These are phyloP conservation scores for Cymbopogon citratus DNA, from an alignment of 176 grass and related monocot genomes.

Conservation along the genomic window DNA sequence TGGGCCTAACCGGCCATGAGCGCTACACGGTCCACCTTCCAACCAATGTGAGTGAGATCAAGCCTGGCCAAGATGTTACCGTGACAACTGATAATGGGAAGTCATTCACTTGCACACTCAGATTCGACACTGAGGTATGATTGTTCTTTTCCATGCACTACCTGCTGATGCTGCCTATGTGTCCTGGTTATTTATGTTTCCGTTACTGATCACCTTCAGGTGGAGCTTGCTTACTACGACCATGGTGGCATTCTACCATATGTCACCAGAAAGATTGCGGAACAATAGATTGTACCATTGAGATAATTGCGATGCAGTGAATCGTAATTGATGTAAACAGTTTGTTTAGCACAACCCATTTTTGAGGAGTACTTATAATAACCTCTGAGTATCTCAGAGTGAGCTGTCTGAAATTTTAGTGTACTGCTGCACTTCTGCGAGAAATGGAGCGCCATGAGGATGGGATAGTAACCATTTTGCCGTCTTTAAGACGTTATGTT, in stretches of 20 bases:
- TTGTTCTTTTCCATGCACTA: not conserved
- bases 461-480: not conserved
- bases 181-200: not conserved
- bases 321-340: constrained; percentile 36
- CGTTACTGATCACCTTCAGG: constrained; percentile 31
- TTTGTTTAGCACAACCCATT: constrained; percentile 40
- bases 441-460: not conserved
- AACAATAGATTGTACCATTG: constrained; percentile 40
- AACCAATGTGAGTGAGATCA: constrained; percentile 59
- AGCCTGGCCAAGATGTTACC: constrained; percentile 83
- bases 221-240: constrained; percentile 92
- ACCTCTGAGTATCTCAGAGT: constrained; percentile 28
- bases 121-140: constrained; percentile 89
- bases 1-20: constrained; percentile 82
- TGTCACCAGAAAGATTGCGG: constrained; percentile 59
- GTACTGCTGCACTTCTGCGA: not conserved
- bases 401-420: constrained; percentile 37
- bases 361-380: constrained; percentile 36
- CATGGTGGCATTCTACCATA: constrained; percentile 90
- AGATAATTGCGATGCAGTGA: constrained; percentile 21
- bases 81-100: constrained; percentile 78
- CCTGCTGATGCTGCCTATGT: not conserved
- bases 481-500: not conserved
- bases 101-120: constrained; percentile 70
- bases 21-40: constrained; percentile 83